A percentile compares a stretch with the other conserved stretches of the same genome.
phyloP scores from a whole-genome alignment of 225 moss, liverwort and hornwort species.

The Thuidium tamariscinum region DNA sequence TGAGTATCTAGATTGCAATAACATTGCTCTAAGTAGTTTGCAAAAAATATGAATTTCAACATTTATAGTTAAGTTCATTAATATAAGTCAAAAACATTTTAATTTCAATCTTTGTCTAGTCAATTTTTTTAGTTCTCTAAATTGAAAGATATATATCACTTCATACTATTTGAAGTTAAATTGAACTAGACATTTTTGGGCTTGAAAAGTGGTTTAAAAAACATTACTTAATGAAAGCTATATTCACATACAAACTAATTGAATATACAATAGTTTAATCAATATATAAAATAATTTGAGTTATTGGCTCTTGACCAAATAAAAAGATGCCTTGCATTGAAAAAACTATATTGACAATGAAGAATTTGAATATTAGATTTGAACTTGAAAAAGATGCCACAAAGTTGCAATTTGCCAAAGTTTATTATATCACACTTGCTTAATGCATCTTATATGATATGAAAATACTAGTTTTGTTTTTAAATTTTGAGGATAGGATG shows the following conservation, averaged over 20 bases:
- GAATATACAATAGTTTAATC: not conserved
- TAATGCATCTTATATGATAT: not conserved
- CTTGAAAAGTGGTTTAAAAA: not conserved
- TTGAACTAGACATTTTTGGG: no score
- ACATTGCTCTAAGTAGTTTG: not conserved
- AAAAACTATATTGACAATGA: not conserved
- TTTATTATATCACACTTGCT: not conserved
- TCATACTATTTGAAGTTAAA: not conserved
- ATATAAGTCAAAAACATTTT: no score
- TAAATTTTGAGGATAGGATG: not conserved
- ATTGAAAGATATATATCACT: no score
- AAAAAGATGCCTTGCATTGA: not conserved
- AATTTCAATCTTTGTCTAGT: not conserved
- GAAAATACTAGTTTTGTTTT: not conserved
- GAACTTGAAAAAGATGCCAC: not conserved
- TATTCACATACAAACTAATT: not conserved
- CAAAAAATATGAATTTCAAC: not conserved
- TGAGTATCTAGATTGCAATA: not conserved
- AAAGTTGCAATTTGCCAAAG: not conserved
- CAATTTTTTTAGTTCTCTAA: not conserved
- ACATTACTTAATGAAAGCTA: not conserved
- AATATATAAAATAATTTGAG: not conserved
- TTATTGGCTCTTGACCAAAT: not conserved
- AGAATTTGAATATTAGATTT: not conserved
- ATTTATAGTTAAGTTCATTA: not conserved